Percentiles rank a stretch among this genome's conserved stretches.
Evolutionary conservation across 306 rosid species (phyloP).

Genomic region (Astragalus membranaceus): DNA sequence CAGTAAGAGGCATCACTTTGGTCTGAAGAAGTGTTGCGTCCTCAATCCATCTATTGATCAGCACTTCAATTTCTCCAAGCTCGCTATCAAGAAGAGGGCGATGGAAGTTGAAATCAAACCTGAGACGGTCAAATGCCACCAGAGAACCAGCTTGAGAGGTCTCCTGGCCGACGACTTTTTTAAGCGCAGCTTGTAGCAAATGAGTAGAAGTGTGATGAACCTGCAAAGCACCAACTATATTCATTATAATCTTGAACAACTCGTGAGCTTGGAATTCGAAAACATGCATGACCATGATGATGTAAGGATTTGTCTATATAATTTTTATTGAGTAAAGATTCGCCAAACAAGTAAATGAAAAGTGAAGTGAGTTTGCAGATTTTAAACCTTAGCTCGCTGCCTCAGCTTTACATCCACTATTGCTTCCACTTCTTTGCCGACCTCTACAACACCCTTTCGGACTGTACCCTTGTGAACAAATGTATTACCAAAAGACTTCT

Average conservation of each 20-base stretch:
- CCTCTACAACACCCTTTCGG: slow-evolving; percentile 74
- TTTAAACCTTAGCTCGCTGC: slow-evolving; percentile 78
- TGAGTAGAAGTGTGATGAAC: slow-evolving; percentile 99
- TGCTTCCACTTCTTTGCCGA: slow-evolving; percentile 93
- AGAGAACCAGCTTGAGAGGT: slow-evolving; percentile 98
- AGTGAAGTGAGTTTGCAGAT: slow-evolving; percentile 4
- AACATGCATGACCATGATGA: slow-evolving; percentile 5
- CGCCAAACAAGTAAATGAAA: background rate
- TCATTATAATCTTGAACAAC: slow-evolving; percentile 22
- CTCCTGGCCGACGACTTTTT: slow-evolving; percentile 72
- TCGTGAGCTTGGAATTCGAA: slow-evolving; percentile 1
- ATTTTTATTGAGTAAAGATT: background rate
- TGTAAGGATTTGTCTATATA: background rate
- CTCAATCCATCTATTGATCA: slow-evolving; percentile 78
- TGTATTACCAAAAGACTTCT: slow-evolving; percentile 74
- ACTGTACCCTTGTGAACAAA: slow-evolving; percentile 88
- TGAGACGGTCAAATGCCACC: slow-evolving; percentile 89
- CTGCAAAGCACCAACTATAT: slow-evolving; percentile 36
- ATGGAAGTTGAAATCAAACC: slow-evolving; percentile 95
- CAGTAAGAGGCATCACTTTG: slow-evolving; percentile 78
- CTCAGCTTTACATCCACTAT: slow-evolving; percentile 72
- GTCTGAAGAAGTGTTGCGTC: slow-evolving; percentile 69
- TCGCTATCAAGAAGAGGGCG: slow-evolving; percentile 64
- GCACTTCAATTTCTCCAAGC: slow-evolving; percentile 59
- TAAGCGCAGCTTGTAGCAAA: slow-evolving; percentile 92